Evolutionary conservation across 306 rosid species (phyloP), one percentile per base, ranked within the genome.

Genomic region (Sicyos edulis): DNA sequence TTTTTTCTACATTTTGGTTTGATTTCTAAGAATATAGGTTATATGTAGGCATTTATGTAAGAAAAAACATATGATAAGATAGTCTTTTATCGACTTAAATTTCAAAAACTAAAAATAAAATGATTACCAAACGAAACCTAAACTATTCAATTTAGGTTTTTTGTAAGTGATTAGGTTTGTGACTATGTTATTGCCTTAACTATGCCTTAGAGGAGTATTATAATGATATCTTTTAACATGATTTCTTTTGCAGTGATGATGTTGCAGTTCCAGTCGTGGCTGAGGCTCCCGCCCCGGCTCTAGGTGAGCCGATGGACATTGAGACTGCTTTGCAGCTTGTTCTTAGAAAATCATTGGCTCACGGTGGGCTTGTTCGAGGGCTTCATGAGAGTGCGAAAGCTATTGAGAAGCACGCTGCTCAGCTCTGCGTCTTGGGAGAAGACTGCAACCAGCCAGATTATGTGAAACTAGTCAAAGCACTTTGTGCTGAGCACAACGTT

Each of bases 391-490:
- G 79, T 53, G 92, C 97, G 1, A 92, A 92, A 70, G 86, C 87
- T 54, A 90, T 92, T 60, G 97, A 92, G 75, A 92, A 90, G 73
- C 86, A 85, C 14, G 77, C 95, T 14, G 96, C 95, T 4, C 96
- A 88, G 45, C 96, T 92, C 5, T 88, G 95, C 62, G 95, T 92
- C 44, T 71, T 92, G 14, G 97, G 95, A 0, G 97, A 92, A 72
- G 97, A 92, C 21, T 92, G 97, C 16, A 86, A 92, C 78, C 95
- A 89, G 73, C 91, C 88, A 4, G 92, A 92, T 79, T 92, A 89
- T 50, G 87, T 86, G 45, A 92, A 92, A 72, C 87, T 92, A 1
- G 92, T 92, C 61, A 92, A 89, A 80, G 95, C 77, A 8, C 95
- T 92, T 24, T 92, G 97, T 47, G 88, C 91, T 0, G 96, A 92